Percentiles rank a stretch among this genome's conserved stretches.
Evolutionary conservation across 2,329 filamentous ascomycete genomes (phyloP).

Genomic region (Teratosphaeria nubilosa): DNA sequence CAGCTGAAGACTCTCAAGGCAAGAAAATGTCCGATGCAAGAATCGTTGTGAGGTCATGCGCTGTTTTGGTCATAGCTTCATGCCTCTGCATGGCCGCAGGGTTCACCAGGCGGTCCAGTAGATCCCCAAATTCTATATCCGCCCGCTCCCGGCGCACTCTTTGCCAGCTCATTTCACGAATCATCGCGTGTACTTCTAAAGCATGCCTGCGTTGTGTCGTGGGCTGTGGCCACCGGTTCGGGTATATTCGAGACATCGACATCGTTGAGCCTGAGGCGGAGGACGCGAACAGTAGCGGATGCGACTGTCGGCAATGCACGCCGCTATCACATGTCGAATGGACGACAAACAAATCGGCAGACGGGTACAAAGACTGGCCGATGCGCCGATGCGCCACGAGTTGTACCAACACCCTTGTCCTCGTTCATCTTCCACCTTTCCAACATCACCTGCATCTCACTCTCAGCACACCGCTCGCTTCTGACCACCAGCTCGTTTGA

Average conservation of each 20-base stretch:
- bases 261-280: neutral
- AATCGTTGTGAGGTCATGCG: neutral
- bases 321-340: neutral
- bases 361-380: neutral
- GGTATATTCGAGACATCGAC: neutral
- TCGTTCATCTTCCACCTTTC: neutral
- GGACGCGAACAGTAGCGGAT: neutral
- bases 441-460: neutral
- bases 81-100: neutral
- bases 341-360: neutral
- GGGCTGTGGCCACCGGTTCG: neutral
- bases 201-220: neutral
- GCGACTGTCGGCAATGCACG: neutral
- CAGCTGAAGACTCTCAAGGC: neutral
- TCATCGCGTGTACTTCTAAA: neutral
- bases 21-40: neutral
- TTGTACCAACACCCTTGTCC: neutral
- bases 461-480: neutral
- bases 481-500: neutral
- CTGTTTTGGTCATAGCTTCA: neutral
- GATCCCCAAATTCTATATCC: neutral
- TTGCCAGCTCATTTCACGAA: neutral
- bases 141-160: neutral
- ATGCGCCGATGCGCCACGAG: neutral
- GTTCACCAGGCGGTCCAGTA: neutral